Evolutionary conservation across 2,329 filamentous ascomycete genomes (phyloP), one percentile per base, ranked within the genome.

Genomic region (Colletotrichum navitas): DNA sequence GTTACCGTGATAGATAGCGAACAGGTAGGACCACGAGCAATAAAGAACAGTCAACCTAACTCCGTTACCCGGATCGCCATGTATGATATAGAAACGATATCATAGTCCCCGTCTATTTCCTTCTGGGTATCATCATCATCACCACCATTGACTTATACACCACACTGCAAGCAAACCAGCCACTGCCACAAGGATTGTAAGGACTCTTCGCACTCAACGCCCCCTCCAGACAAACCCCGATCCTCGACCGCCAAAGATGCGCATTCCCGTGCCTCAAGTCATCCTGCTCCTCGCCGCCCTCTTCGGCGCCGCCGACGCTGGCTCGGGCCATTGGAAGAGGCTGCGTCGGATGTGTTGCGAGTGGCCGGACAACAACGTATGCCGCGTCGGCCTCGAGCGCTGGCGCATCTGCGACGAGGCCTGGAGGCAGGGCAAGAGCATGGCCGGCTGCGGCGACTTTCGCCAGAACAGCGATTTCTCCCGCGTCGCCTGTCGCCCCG

Each of bases 261-360:
- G 49, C 32, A 6, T 39, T 10, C 24, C n/a, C 24, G 12, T 24
- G n/a, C 45, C 18, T 24, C 47, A 41, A 6, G 11, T 16, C 16
- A 8, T 63, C 10, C 16, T 63, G 34, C 24, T 63, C 60, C 5
- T 63, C 16, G 24, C 16, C 45, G 60, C 47, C 5, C 34, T 63
- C 16, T 6, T 63, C n/a, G 47, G 18, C 34, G 34, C 39, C 47
- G 60, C 12, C 32, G 12, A 36, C 34, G 60, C 60, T 34, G 14
- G 60, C 60, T 12, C 2, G 24, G 34, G 39, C 18, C 39, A 60
- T 16, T 60, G 14, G 18, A 26, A 34, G 39, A 29, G 32, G 24
- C 29, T 52, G 32, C 60, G 60, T 16, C n/a, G 12, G 14, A 41
- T n/a, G 47, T 63, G 60, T 34, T 63, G 60, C 45, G 47, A 34